These are phyloP conservation scores for Colletotrichum incanum DNA, from an alignment of 2,329 filamentous ascomycete species.

Conservation along the genomic window DNA sequence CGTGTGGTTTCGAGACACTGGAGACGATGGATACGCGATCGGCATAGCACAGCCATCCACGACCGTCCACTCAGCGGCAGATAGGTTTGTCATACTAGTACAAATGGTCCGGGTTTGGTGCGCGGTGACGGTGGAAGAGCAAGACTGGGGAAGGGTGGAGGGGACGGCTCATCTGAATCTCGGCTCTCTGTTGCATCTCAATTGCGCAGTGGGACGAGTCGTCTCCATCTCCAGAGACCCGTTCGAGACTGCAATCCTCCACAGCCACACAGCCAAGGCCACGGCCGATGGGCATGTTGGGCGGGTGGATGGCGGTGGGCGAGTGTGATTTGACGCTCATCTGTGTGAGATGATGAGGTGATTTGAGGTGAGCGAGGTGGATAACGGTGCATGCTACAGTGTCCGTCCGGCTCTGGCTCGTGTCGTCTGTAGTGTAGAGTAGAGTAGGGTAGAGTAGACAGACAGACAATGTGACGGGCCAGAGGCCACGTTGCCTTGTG, in stretches of 20 bases:
- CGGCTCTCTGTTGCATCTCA: conserved; percentile 19
- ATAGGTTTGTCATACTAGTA: background rate
- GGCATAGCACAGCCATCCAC: background rate
- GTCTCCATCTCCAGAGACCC: too few relatives aligned
- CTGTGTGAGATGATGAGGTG: conserved; percentile 15
- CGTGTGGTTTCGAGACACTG: conserved; percentile 10
- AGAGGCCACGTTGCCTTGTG: background rate
- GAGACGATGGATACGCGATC: background rate
- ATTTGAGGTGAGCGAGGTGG: conserved; percentile 1
- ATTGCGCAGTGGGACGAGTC: conserved; percentile 19
- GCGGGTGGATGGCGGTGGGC: background rate
- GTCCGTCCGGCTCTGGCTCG: background rate
- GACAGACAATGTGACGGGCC: background rate
- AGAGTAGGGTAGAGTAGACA: too few relatives aligned
- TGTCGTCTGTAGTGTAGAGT: background rate
- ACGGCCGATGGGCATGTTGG: background rate
- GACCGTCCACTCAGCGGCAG: background rate
- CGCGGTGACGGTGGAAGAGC: too few relatives aligned
- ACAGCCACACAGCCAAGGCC: conserved; percentile 10
- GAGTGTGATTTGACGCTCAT: background rate
- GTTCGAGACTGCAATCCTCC: background rate
- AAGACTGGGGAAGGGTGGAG: background rate
- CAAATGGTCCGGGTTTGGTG: too few relatives aligned
- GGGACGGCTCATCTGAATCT: conserved; percentile 5
- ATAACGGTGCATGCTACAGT: background rate